Conservation (phyloP, 148 eudicot species). For the Dianthus caryophyllus region DNA sequence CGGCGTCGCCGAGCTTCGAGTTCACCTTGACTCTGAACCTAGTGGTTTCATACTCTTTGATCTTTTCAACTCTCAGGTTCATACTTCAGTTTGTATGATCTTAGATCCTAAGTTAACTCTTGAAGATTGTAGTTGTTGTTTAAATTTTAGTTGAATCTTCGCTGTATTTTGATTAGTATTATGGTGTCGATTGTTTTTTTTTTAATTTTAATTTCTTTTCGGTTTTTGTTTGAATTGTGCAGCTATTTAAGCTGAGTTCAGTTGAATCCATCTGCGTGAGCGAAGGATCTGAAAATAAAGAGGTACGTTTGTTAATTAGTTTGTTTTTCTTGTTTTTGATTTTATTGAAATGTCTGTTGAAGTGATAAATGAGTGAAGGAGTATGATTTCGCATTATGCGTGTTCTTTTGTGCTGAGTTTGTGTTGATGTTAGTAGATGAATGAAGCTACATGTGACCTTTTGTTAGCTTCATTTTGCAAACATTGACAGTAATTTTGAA, state of each 20-base stretch:
- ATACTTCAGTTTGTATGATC: not conserved
- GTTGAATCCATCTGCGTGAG: constrained; percentile 49
- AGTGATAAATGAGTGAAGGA: not conserved
- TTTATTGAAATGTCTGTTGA: not conserved
- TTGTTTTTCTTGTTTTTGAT: not conserved
- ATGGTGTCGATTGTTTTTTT: too few relatives aligned
- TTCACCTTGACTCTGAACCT: constrained; percentile 33
- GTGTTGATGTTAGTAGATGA: not conserved
- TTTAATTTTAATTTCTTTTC: too few relatives aligned
- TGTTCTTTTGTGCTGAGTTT: not conserved
- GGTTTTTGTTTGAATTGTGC: not conserved
- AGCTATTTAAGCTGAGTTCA: constrained; percentile 61
- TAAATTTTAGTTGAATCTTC: too few relatives aligned
- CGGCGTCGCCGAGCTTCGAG: constrained; percentile 37
- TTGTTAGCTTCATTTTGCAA: not conserved
- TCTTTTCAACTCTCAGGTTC: constrained; percentile 47
- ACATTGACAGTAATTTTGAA: constrained; percentile 22
- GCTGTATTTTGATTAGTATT: too few relatives aligned
- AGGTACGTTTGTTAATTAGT: constrained; percentile 36
- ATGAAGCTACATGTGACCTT: not conserved
- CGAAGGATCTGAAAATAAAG: constrained; percentile 39
- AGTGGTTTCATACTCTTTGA: constrained; percentile 22
- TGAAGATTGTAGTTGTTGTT: not conserved
- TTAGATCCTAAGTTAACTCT: not conserved
- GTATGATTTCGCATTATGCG: not conserved